These are phyloP conservation scores for Poa pratensis DNA, from an alignment of 176 grass and related monocot species.

Conservation along the genomic window DNA sequence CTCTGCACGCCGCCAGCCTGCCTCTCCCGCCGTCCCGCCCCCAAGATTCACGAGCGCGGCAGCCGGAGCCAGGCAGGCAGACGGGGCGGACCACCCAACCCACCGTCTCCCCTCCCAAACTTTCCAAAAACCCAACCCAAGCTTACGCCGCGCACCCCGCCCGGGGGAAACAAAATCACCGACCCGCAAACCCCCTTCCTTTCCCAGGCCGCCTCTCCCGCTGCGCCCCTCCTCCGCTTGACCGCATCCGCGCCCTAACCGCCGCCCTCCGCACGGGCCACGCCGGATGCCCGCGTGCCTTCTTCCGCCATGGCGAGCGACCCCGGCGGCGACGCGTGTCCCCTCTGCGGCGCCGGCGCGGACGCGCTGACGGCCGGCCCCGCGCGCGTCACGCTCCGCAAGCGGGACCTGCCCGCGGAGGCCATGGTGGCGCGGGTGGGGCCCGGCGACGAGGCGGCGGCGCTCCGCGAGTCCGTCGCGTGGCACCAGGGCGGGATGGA, in stretches of 20 bases:
- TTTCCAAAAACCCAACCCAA: background rate
- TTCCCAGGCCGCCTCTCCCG: background rate
- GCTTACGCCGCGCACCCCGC: too few relatives aligned
- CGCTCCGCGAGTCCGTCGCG: conserved; percentile 44
- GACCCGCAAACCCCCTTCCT: background rate
- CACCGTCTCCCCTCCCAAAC: background rate
- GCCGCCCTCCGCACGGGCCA: background rate
- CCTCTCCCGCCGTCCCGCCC: background rate
- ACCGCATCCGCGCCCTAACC: background rate
- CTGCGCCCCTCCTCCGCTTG: conserved; percentile 23
- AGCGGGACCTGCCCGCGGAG: conserved; percentile 10
- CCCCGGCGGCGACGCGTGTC: conserved; percentile 19
- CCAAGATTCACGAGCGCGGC: background rate
- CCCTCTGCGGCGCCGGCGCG: conserved; percentile 20
- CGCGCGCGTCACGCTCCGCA: conserved; percentile 37
- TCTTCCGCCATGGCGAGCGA: background rate
- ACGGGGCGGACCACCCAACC: conserved; percentile 15
- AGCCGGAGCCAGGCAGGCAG: background rate
- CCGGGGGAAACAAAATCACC: background rate
- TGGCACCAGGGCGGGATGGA: conserved; percentile 40
- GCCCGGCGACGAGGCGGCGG: conserved; percentile 20
- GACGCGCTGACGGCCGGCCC: background rate
- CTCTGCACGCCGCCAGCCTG: background rate
- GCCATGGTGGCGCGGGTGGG: background rate
- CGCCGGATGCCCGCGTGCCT: conserved; percentile 11